Evolutionary conservation across 306 rosid genomes (phyloP), one percentile per base, ranked within the genome.

Genomic region (Trifolium pratense): DNA sequence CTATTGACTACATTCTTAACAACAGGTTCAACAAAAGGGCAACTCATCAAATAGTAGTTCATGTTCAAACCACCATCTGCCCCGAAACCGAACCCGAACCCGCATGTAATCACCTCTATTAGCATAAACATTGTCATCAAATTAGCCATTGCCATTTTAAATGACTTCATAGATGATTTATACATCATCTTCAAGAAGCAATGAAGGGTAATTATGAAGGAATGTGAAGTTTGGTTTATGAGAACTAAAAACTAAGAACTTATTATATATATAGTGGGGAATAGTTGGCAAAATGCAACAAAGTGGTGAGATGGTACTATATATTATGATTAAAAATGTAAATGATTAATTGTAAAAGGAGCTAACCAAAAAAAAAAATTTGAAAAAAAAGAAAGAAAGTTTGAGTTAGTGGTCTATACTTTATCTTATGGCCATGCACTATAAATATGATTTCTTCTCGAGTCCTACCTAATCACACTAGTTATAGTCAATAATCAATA

Each of bases 31-130:
- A 79, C 81, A 15, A 89, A 73, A 21, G 96, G 91, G 46, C 96
- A 92, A 32, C 84, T 89, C 80, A 80, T 80, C 21, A 83, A 43
- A 79, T 89, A 92, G 72, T 87, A 92, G 10, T 81, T 75, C 96
- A 88, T 88, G 65, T 74, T 77, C 75, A 92, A 65, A 6, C 89
- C 86, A 40, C 87, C 80, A 37, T 76, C 37, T 29, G 65, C 60
- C 40, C 76, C 81, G 2, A 32, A 63, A 55, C 76, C 62, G 20
- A 43, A 77, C 42, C 87, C 82, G 9, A 64, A 72, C 75, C 46
- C 36, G 49, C 74, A 70, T 26, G 78, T 71, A 34, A 76, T 62
- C 62, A 82, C 70, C 63, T 85, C 83, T 14, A 82, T 73, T 49
- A 89, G 40, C 73, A 82, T 52, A 57, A 84, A 21, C 45, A 66